Evolutionary conservation across 2,329 filamentous ascomycete genomes (phyloP).

Genomic region (Penicillium expansum): DNA sequence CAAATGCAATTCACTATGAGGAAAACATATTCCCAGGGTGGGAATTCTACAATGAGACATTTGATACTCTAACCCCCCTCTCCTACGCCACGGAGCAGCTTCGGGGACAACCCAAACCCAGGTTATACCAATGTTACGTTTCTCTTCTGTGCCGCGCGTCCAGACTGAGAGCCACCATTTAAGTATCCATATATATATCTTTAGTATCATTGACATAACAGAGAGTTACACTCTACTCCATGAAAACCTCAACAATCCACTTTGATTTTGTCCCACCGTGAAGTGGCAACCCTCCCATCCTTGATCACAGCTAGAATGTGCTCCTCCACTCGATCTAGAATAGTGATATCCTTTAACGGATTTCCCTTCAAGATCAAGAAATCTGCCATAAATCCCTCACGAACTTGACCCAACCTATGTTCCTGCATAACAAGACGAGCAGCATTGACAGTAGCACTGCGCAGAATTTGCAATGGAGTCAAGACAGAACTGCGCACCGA

Average conservation of each 20-base stretch:
- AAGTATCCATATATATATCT: no score
- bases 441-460: constrained; percentile 53
- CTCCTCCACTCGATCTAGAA: constrained; percentile 51
- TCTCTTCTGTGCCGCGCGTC: no score
- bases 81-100: no score
- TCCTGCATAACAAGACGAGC: constrained; percentile 51
- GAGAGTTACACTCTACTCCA: background rate
- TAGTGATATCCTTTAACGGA: constrained; percentile 55
- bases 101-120: no score
- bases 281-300: constrained; percentile 48
- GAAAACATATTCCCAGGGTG: no score
- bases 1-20: no score
- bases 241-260: background rate
- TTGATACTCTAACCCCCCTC: no score
- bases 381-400: constrained; percentile 53
- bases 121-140: no score
- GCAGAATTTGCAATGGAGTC: constrained; percentile 45
- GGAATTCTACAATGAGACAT: no score
- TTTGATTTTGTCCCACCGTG: background rate
- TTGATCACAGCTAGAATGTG: constrained; percentile 54
- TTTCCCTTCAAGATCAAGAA: constrained; percentile 53
- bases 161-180: no score
- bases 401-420: constrained; percentile 50
- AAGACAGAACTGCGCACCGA: constrained; percentile 46
- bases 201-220: no score